Evolutionary conservation across 768 basidiomycete species (phyloP), one percentile per base, ranked within the genome.

Genomic region (Psilocybe sp.): DNA sequence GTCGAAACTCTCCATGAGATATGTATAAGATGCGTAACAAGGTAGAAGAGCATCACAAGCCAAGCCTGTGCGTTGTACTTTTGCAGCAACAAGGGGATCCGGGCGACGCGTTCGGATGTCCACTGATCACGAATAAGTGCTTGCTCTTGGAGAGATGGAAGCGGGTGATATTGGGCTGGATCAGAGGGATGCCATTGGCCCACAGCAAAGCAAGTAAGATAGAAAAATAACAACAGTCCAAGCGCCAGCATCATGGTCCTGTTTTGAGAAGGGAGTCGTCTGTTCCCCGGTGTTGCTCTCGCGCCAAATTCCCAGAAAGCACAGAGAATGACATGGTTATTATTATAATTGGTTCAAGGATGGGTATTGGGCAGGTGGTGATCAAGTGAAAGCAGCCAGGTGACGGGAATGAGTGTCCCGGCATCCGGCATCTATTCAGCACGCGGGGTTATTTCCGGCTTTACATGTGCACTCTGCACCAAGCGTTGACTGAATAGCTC

Each of bases 21-120:
- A 12, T 3, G 12, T 20, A 38, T 40, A 41, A 19, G 13, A 28
- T 14, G 14, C 23, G 15, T 33, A 33, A 31, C 5, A 23, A 11
- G 14, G 15, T 42, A 41, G 38, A 43, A 14, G 5, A 28, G 19
- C 54, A 66, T 52, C 44, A 74, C 74, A 50, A 77, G 63, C 73
- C 74, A 76, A 7, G 71, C 71, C 47, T 71, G 69, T 9, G 71
- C 72, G 18, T 61, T 60, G 55, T 80, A 69, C 49, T 73, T 78
- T 47, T 65, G 57, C 35, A 79, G 61, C 2, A 79, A 58, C 8
- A 51, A 51, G 6, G 77, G 77, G 11, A 80, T 72, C 28, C 56
- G 59, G n/a, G 67, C 57, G 8, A 78, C 58, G 18, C 76, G 66
- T 53, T 75, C 69, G 16, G 63, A 61, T 11, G 65, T 65, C 75